Percentiles rank a stretch among this genome's conserved stretches.
phyloP scores from a whole-genome alignment of 306 rosid species.

The Lotus japonicus region DNA sequence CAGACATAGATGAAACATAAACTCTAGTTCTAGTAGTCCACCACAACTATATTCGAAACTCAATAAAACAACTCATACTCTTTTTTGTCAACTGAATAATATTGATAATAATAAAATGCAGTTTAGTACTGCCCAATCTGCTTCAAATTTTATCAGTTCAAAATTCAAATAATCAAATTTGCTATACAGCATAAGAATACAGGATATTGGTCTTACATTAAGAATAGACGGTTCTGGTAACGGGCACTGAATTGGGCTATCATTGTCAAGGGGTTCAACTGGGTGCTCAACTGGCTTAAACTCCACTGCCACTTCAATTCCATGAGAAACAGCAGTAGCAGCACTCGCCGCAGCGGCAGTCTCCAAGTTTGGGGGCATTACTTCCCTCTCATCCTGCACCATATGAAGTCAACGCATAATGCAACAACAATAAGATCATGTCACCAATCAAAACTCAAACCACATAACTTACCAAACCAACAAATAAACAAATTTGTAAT shows the following conservation, averaged over 20 bases:
- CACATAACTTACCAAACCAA: background rate
- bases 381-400: slow-evolving; percentile 77
- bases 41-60: background rate
- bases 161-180: background rate
- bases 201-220: slow-evolving; percentile 50
- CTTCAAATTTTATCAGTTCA: background rate
- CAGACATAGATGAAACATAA: background rate
- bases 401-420: slow-evolving; percentile 8
- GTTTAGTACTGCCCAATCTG: background rate
- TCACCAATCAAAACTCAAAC: background rate
- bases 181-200: background rate
- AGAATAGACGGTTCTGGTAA: slow-evolving; percentile 91
- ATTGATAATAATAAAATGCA: background rate
- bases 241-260: slow-evolving; percentile 82
- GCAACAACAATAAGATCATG: slow-evolving; percentile 9
- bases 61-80: background rate
- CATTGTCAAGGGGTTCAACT: slow-evolving; percentile 71
- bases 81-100: background rate
- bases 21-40: background rate
- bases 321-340: slow-evolving; percentile 54
- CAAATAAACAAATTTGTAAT: background rate
- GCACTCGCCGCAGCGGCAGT: slow-evolving; percentile 29
- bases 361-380: slow-evolving; percentile 50
- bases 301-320: slow-evolving; percentile 85
- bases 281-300: slow-evolving; percentile 98